These are phyloP conservation scores for Truncatella angustata DNA, from an alignment of 2,329 filamentous ascomycete species.

Conservation along the genomic window DNA sequence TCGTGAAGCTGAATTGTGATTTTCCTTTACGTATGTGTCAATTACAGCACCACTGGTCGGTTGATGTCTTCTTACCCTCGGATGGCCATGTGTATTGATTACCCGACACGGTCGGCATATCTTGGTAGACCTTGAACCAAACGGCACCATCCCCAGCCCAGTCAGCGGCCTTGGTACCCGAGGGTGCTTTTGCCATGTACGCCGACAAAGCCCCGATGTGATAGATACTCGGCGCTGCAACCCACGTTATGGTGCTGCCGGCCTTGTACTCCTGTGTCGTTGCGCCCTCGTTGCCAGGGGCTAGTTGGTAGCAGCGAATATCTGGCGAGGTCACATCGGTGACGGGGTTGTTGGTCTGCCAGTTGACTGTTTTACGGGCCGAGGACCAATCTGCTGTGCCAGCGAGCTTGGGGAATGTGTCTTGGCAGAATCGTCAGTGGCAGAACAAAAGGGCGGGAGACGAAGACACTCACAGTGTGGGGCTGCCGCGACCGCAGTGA, in stretches of 20 bases:
- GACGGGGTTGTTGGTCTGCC: slow-evolving; percentile 42
- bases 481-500: not conserved
- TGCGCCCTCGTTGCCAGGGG: slow-evolving; percentile 34
- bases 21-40: not conserved
- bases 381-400: slow-evolving; percentile 28
- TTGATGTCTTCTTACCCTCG: slow-evolving; percentile 23
- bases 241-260: slow-evolving; percentile 38
- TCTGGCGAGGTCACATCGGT: slow-evolving; percentile 43
- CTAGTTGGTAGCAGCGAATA: slow-evolving; percentile 51
- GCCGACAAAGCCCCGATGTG: slow-evolving; percentile 38
- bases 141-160: slow-evolving; percentile 37
- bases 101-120: slow-evolving; percentile 31
- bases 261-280: slow-evolving; percentile 35
- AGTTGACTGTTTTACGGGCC: slow-evolving; percentile 42
- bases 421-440: slow-evolving; percentile 9
- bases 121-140: slow-evolving; percentile 43
- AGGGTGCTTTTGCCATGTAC: slow-evolving; percentile 39
- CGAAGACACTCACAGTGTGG: not conserved
- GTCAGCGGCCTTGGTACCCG: slow-evolving; percentile 32
- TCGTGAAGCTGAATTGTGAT: slow-evolving; percentile 26
- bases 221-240: slow-evolving; percentile 35
- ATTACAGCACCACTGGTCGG: not conserved
- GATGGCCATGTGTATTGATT: slow-evolving; percentile 36
- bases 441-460: too few relatives aligned
- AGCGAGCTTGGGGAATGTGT: slow-evolving; percentile 29